These are phyloP conservation scores for Hypoxylon rubiginosum DNA, from an alignment of 2,329 filamentous ascomycete species.

Conservation along the genomic window DNA sequence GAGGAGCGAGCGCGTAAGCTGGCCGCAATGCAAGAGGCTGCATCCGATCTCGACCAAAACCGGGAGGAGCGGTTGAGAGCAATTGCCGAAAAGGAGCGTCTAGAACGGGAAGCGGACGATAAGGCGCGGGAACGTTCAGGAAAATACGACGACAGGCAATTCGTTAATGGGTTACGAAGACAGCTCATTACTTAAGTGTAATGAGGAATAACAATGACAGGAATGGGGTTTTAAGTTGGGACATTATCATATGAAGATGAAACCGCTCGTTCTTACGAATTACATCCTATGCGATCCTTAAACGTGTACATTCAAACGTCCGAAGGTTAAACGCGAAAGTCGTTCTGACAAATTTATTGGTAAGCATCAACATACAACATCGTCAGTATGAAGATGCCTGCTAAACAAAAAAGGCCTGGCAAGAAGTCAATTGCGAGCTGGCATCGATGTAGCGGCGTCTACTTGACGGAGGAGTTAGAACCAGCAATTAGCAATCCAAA, in stretches of 20 bases:
- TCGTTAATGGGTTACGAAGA: constrained; percentile 73
- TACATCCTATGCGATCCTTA: not conserved
- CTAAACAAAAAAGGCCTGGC: not conserved
- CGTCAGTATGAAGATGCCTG: not conserved
- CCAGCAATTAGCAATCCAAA: not conserved
- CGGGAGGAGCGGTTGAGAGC: constrained; percentile 76
- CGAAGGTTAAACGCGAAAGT: not conserved
- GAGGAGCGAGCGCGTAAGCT: constrained; percentile 76
- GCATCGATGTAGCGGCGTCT: not conserved
- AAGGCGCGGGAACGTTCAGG: constrained; percentile 68
- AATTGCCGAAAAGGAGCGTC: constrained; percentile 74
- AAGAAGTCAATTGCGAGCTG: not conserved
- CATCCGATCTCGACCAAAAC: constrained; percentile 77
- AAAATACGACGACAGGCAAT: constrained; percentile 74
- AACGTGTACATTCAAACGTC: not conserved
- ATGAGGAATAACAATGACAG: not conserved
- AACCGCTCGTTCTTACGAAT: not conserved
- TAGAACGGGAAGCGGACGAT: constrained; percentile 76
- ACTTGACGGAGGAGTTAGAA: not conserved
- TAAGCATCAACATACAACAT: not conserved
- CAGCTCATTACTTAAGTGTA: constrained; percentile 55
- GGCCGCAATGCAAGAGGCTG: constrained; percentile 80
- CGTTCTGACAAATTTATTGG: not conserved
- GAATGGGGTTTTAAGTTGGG: not conserved
- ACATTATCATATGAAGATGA: not conserved